Conservation (phyloP, 768 basidiomycete species). For the Sistotremastrum niveocremeum region DNA sequence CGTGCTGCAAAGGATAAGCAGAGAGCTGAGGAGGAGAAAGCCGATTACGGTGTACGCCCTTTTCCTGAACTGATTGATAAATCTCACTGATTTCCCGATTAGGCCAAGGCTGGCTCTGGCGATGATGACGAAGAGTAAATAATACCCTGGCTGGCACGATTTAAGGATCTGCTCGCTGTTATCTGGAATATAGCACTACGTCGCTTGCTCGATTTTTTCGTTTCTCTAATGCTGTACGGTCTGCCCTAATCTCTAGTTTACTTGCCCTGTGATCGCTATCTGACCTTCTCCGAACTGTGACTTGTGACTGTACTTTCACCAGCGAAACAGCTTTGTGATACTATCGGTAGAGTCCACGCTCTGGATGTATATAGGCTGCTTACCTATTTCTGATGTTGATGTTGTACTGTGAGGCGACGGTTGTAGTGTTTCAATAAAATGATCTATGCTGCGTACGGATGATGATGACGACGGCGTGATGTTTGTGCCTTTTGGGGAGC, state of each 20-base stretch:
- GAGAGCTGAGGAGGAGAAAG: slow-evolving; percentile 75
- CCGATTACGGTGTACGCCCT: slow-evolving; percentile 26
- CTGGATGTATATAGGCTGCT: no score
- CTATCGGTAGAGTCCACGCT: no score
- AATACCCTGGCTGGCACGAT: neutral
- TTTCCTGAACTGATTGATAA: neutral
- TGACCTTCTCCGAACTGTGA: neutral
- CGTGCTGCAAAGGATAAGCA: slow-evolving; percentile 79
- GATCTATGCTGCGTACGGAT: neutral
- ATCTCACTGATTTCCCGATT: no score
- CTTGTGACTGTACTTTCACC: neutral
- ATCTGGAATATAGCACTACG: neutral
- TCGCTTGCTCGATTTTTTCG: neutral
- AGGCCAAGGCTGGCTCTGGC: slow-evolving; percentile 12
- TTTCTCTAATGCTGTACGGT: neutral
- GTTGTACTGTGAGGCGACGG: no score
- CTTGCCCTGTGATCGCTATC: neutral
- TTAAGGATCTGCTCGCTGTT: neutral
- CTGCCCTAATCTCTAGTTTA: neutral
- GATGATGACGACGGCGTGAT: neutral
- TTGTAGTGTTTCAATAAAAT: neutral
- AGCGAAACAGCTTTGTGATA: neutral
- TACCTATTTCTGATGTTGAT: no score
- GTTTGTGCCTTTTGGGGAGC: neutral
- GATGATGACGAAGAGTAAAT: slow-evolving; percentile 1